Conservation (phyloP, 306 rosid species). For the Canavalia ensiformis region DNA sequence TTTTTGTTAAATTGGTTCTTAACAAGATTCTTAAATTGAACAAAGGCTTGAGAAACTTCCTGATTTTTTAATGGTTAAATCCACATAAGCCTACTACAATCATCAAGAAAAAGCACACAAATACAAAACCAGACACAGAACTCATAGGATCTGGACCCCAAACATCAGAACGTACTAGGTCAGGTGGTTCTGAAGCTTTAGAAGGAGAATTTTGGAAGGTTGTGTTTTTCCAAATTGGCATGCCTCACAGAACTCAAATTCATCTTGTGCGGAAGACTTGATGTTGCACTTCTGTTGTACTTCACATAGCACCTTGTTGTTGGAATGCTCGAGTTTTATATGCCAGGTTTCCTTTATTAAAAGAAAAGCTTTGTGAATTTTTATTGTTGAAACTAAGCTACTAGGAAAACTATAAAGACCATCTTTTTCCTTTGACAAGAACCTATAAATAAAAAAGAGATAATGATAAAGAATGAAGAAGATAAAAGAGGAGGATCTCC, state of each 20-base stretch:
- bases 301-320: too few relatives aligned
- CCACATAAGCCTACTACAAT: too few relatives aligned
- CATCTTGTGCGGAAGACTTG: background rate
- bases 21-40: too few relatives aligned
- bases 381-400: background rate
- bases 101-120: too few relatives aligned
- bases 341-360: slow-evolving; percentile 7
- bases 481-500: too few relatives aligned
- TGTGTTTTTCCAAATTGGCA: background rate
- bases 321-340: background rate
- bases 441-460: too few relatives aligned
- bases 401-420: background rate
- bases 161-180: background rate
- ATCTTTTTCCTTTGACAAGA: background rate
- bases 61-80: too few relatives aligned
- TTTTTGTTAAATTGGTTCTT: too few relatives aligned
- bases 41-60: too few relatives aligned
- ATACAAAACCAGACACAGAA: too few relatives aligned
- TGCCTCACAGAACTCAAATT: background rate
- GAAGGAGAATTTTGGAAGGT: background rate
- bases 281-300: background rate
- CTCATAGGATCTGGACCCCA: background rate
- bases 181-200: background rate
- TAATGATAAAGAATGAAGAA: too few relatives aligned
- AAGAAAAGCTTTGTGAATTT: background rate